Conservation (phyloP, 1,284 basidiomycete genomes). For the Mycosarcoma maydis region DNA sequence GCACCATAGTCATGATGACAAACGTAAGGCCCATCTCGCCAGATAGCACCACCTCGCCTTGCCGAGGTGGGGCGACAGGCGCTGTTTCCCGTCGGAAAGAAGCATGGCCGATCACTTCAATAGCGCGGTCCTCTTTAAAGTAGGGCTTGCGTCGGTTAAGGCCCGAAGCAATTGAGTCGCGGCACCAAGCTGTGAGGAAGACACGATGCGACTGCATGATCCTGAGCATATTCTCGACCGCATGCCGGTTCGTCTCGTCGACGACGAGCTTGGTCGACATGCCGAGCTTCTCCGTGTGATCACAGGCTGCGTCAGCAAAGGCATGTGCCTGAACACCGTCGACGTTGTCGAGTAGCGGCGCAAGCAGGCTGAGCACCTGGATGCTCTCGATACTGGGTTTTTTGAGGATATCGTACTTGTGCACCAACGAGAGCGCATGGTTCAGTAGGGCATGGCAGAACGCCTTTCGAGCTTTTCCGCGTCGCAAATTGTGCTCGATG, state of each 20-base stretch:
- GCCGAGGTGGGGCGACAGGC: constrained; percentile 4
- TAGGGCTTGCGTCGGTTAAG: constrained; percentile 39
- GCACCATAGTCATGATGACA: constrained; percentile 57
- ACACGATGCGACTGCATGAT: constrained; percentile 54
- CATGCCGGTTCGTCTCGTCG: constrained; percentile 36
- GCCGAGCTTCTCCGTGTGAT: constrained; percentile 35
- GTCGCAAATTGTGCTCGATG: constrained; percentile 44
- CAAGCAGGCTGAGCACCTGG: constrained; percentile 47
- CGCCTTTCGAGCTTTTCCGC: constrained; percentile 57
- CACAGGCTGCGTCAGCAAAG: constrained; percentile 22
- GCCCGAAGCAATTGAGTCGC: constrained; percentile 48
- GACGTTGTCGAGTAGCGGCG: constrained; percentile 51
- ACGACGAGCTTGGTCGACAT: constrained; percentile 40
- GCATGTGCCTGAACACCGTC: constrained; percentile 34
- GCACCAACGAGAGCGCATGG: constrained; percentile 55
- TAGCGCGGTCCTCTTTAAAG: constrained; percentile 52
- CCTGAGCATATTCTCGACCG: constrained; percentile 43
- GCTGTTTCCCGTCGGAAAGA: constrained; percentile 28
- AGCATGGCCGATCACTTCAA: constrained; percentile 45
- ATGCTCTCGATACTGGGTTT: constrained; percentile 52
- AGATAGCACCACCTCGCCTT: constrained; percentile 48
- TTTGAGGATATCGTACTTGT: constrained; percentile 59
- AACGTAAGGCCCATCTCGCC: constrained; percentile 61
- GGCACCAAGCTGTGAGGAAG: constrained; percentile 52
- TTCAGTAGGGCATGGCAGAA: constrained; percentile 57